Base-by-base conservation (phyloP, 306 rosid species). In the Medicago arabica region DNA sequence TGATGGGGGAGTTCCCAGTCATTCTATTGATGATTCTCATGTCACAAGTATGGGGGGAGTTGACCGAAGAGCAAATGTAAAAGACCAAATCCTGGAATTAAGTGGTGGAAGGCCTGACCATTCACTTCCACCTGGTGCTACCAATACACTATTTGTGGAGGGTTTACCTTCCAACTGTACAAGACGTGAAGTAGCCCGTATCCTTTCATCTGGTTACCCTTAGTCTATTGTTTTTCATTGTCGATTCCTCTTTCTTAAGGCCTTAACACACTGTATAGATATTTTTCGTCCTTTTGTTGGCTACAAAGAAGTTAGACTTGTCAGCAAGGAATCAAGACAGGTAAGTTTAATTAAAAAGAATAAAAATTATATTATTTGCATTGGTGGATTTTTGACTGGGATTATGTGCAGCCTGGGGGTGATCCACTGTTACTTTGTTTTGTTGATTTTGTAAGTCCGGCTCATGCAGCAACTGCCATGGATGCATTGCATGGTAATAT, bases 271-370 rank as follows among this genome's bases (percentile, higher is more conserved):
- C 39, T 36, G 41, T 47, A 23, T 73, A 94, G 98, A 94, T 83
- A 94, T 94, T 49, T 94, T 94, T 78, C 96, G 98, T 80, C 98
- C 98, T 62, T 94, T 94, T 78, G 98, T 94, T 78, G 98, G 98
- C 76, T 94, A 94, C 91, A 94, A 87, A 86, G 98, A 94, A 90
- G 98, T 94, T 82, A 92, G 98, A 83, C 97, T 94, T 23, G 98
- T 94, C 40, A 88, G 86, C 89, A 94, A 92, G 95, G 98, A 92
- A 78, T 83, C 96, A n/a, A 92, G 93, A 94, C 96, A 85, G 74
- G 98, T 94, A 83, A 90, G 93, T 87, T 78, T 79, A 47, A 75
- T 53, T 80, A 38, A 49, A 40, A 54, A 53, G 47, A 72, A 57
- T 69, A 71, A 71, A 53, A 7, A 49, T 36, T 39, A 14, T 71